Evolutionary conservation across 768 basidiomycete species (phyloP).

Genomic region (Mycena rosella): DNA sequence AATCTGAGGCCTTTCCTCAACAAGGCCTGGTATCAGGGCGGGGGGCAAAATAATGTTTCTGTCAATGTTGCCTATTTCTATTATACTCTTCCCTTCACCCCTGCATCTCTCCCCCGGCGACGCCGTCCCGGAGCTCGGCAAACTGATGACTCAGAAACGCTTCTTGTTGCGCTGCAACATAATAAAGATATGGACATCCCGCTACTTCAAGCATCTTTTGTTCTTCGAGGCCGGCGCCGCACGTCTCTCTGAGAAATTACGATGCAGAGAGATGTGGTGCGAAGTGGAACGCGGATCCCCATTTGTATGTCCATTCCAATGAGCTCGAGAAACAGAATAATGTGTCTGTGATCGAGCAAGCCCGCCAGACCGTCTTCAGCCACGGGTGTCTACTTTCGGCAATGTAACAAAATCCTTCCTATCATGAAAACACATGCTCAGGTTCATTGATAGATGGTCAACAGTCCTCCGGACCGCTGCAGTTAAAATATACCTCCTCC

Average conservation of each 20-base stretch:
- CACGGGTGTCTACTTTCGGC: constrained; percentile 55
- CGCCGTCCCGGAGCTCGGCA: constrained; percentile 53
- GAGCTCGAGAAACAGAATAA: constrained; percentile 29
- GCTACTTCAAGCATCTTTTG: constrained; percentile 57
- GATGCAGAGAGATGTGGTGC: constrained; percentile 40
- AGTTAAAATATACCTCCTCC: too few species aligned
- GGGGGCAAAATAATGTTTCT: constrained; percentile 60
- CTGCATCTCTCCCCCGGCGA: constrained; percentile 52
- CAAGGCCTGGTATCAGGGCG: constrained; percentile 57
- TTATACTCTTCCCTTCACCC: constrained; percentile 62
- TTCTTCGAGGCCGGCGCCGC: constrained; percentile 56
- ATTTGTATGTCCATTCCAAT: constrained; percentile 32
- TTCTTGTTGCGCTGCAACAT: constrained; percentile 59
- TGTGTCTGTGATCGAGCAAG: constrained; percentile 46
- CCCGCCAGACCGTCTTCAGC: constrained; percentile 38
- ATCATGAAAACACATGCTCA: neutral
- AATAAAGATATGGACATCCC: constrained; percentile 52
- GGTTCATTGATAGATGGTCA: constrained; percentile 46
- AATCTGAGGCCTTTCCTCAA: constrained; percentile 66
- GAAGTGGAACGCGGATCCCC: constrained; percentile 31
- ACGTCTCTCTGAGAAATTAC: constrained; percentile 41
- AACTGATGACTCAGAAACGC: constrained; percentile 59
- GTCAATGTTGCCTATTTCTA: constrained; percentile 58
- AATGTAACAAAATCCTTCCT: constrained; percentile 47
- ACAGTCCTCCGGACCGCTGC: constrained; percentile 51